A percentile compares a stretch with the other conserved stretches of the same genome.
Evolutionary conservation across 805 yeast genomes (phyloP).

Genomic region (Barnettozyma siamensis): DNA sequence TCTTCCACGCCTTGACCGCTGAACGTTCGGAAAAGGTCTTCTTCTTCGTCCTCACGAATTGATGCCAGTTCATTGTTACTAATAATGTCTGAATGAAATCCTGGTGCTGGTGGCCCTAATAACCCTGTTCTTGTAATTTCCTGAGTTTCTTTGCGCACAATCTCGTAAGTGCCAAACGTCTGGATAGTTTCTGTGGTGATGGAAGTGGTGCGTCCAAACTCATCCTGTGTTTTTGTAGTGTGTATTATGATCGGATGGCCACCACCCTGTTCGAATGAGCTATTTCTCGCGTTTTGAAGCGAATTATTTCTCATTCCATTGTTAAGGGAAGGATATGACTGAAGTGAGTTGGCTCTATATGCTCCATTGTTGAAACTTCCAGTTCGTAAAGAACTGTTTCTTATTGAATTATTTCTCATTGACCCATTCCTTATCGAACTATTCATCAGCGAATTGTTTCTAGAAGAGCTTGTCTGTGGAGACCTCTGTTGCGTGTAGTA

Average conservation of each 20-base stretch:
- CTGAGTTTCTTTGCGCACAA: constrained; percentile 42
- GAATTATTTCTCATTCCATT: too few species aligned
- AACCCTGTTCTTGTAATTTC: too few species aligned
- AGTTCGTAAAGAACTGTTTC: constrained; percentile 1
- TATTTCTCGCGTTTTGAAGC: background rate
- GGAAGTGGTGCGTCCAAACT: constrained; percentile 47
- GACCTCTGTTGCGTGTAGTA: constrained; percentile 1
- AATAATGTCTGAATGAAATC: background rate
- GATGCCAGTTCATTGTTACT: constrained; percentile 25
- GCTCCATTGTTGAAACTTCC: background rate
- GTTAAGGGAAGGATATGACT: background rate
- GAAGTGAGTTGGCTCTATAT: background rate
- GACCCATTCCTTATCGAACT: constrained; percentile 1
- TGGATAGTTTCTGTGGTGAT: constrained; percentile 50
- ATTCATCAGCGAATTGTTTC: constrained; percentile 1
- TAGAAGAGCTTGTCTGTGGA: background rate
- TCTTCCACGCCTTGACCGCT: background rate
- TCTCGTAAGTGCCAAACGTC: constrained; percentile 42
- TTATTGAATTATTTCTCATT: background rate
- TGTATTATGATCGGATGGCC: constrained; percentile 32
- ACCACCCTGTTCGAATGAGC: constrained; percentile 7
- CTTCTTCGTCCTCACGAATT: constrained; percentile 26
- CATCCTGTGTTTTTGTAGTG: constrained; percentile 46
- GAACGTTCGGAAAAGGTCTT: background rate
- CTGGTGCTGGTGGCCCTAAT: too few species aligned